Conservation (phyloP, 2,329 filamentous ascomycete species). For the Stagonosporopsis vannaccii region DNA sequence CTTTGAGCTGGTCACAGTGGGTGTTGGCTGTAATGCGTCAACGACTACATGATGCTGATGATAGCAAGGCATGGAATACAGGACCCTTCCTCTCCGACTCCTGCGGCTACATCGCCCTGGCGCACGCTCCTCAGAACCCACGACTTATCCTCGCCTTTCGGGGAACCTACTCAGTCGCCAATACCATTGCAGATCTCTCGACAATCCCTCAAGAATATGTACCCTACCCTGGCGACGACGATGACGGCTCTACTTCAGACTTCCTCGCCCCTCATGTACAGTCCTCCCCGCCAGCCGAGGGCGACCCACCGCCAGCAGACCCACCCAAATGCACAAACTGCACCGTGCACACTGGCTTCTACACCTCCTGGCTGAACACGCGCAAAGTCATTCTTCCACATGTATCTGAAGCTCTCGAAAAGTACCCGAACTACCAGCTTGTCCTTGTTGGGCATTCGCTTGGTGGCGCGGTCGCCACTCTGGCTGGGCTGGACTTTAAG, state of each 20-base stretch:
- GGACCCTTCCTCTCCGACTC: conserved; percentile 86
- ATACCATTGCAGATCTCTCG: conserved; percentile 88
- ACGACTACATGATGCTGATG: conserved; percentile 16
- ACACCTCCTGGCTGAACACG: conserved; percentile 81
- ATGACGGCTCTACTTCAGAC: conserved; percentile 47
- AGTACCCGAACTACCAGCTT: conserved; percentile 75
- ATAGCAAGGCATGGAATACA: conserved; percentile 80
- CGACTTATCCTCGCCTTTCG: conserved; percentile 88
- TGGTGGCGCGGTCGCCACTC: conserved; percentile 87
- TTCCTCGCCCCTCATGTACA: conserved; percentile 29
- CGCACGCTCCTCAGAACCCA: conserved; percentile 66
- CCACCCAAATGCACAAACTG: conserved; percentile 77
- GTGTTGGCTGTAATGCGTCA: conserved; percentile 5
- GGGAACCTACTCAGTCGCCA: conserved; percentile 91
- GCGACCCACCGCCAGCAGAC: conserved; percentile 37
- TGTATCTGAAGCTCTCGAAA: conserved; percentile 64
- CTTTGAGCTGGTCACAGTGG: conserved; percentile 74
- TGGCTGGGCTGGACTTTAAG: conserved; percentile 83
- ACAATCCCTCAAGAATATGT: conserved; percentile 90
- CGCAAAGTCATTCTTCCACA: conserved; percentile 72
- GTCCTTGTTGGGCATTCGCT: conserved; percentile 89
- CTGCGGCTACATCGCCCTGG: conserved; percentile 92
- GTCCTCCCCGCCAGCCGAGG: conserved; percentile 14
- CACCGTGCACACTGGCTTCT: conserved; percentile 91
- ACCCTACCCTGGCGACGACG: conserved; percentile 73